phyloP scores from a whole-genome alignment of 306 rosid species.

The Ammopiptanthus mongolicus region DNA sequence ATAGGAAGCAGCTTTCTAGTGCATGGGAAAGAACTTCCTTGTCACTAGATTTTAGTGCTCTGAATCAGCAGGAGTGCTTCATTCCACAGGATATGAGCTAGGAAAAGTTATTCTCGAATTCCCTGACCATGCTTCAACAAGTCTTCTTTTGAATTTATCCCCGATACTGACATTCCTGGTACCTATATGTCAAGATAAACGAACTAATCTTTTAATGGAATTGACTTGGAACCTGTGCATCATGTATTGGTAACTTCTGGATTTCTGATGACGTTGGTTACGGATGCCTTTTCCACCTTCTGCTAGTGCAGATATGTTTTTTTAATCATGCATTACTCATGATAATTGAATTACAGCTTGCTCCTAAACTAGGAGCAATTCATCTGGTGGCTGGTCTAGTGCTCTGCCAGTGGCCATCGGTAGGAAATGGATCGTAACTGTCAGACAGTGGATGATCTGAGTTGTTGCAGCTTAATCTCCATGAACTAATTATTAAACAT shows the following conservation, averaged over 20 bases:
- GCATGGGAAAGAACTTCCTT: neutral
- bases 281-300: neutral
- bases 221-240: neutral
- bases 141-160: neutral
- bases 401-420: neutral
- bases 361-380: neutral
- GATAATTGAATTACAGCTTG: neutral
- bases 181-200: constrained; percentile 3
- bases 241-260: neutral
- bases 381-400: neutral
- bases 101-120: neutral
- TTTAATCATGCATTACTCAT: neutral
- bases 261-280: neutral
- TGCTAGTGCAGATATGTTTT: neutral
- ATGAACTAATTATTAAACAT: neutral
- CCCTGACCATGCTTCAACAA: neutral
- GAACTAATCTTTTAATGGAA: neutral
- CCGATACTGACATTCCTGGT: neutral
- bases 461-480: neutral
- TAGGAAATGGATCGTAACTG: neutral
- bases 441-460: neutral
- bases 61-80: neutral
- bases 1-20: neutral
- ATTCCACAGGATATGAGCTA: neutral
- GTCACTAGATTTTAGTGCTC: neutral